Conservation (phyloP, 257 asterid species). For the Solanum peruvianum region DNA sequence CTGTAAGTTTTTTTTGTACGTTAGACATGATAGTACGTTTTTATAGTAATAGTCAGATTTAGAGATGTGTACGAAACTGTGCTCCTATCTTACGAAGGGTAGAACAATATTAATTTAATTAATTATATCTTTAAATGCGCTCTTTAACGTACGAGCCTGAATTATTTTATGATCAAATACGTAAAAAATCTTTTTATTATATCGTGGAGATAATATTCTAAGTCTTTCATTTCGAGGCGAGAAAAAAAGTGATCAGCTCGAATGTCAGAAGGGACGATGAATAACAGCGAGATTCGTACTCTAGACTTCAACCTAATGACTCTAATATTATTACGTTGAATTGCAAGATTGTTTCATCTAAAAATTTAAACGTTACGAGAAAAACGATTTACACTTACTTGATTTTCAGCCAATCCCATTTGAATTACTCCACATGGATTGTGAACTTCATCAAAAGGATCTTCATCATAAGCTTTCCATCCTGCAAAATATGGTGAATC, state of each 20-base stretch:
- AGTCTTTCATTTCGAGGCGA: background rate
- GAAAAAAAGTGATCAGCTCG: background rate
- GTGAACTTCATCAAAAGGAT: slow-evolving; percentile 46
- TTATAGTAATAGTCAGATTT: background rate
- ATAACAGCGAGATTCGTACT: background rate
- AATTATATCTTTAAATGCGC: background rate
- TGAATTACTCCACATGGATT: slow-evolving; percentile 83
- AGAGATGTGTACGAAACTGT: background rate
- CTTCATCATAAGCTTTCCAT: slow-evolving; percentile 82
- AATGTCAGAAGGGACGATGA: background rate
- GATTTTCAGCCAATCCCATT: slow-evolving; percentile 95
- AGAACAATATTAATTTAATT: background rate
- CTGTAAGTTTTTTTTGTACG: background rate
- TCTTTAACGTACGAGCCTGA: rapidly evolving
- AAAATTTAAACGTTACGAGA: background rate
- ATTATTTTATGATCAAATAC: background rate
- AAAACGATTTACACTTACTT: slow-evolving; percentile 17
- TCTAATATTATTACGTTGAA: background rate
- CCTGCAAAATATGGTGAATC: slow-evolving; percentile 91
- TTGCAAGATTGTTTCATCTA: background rate
- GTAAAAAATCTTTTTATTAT: background rate
- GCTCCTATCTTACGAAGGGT: background rate
- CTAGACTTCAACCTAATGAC: background rate
- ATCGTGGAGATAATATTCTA: background rate
- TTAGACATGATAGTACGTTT: background rate